A percentile compares a stretch with the other conserved stretches of the same genome.
These are phyloP conservation scores for Myriangium duriaei DNA, from an alignment of 2,329 filamentous ascomycete genomes.

Conservation along the genomic window DNA sequence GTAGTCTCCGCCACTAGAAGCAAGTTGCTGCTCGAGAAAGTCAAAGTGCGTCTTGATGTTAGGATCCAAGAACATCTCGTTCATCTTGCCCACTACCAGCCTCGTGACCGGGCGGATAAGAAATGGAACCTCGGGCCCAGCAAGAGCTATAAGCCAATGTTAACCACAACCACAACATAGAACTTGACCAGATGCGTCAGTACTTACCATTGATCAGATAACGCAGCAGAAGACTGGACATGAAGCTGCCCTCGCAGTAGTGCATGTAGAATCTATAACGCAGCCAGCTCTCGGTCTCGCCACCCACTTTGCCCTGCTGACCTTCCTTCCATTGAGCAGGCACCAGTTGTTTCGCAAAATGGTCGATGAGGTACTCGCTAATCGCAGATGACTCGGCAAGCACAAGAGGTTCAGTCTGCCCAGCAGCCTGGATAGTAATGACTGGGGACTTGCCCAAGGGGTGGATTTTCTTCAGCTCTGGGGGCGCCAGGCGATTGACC, in stretches of 20 bases:
- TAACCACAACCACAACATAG: background rate
- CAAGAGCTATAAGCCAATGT: slow-evolving; percentile 7
- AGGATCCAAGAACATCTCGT: slow-evolving; percentile 32
- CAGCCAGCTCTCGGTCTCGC: slow-evolving; percentile 48
- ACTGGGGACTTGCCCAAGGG: slow-evolving; percentile 80
- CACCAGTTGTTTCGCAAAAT: slow-evolving; percentile 42
- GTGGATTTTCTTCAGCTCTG: slow-evolving; percentile 64
- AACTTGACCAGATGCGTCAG: background rate
- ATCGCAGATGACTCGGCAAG: slow-evolving; percentile 76
- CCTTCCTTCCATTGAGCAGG: slow-evolving; percentile 41
- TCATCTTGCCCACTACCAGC: slow-evolving; percentile 39
- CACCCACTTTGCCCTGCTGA: slow-evolving; percentile 42
- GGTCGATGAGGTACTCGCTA: slow-evolving; percentile 66
- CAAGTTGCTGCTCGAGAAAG: slow-evolving; percentile 40
- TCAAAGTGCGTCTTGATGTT: slow-evolving; percentile 37
- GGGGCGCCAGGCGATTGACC: slow-evolving; percentile 54
- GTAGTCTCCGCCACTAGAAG: slow-evolving; percentile 34
- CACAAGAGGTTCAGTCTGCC: slow-evolving; percentile 40
- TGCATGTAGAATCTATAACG: slow-evolving; percentile 61
- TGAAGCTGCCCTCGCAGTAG: slow-evolving; percentile 74
- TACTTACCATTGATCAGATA: slow-evolving; percentile 45
- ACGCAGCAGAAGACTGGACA: slow-evolving; percentile 54
- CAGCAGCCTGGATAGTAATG: slow-evolving; percentile 48
- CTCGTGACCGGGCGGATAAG: slow-evolving; percentile 54
- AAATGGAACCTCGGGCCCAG: slow-evolving; percentile 42